Conservation (phyloP, 345 rosid genomes). For the Angophora floribunda region DNA sequence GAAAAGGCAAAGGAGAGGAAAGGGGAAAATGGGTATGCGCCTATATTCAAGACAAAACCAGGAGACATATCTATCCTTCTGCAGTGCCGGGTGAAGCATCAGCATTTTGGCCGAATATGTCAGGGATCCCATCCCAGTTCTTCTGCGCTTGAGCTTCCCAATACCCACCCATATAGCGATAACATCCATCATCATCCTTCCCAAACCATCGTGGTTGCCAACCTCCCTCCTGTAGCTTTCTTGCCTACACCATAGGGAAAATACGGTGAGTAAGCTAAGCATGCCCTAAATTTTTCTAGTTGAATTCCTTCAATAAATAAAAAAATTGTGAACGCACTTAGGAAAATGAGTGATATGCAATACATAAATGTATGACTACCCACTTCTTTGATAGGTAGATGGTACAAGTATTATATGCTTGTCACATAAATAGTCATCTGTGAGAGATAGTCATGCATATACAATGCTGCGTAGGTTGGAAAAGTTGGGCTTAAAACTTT, state of each 20-base stretch:
- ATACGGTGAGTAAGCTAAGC: not conserved
- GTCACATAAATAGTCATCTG: not conserved
- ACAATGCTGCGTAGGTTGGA: not conserved
- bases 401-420: not conserved
- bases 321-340: not conserved
- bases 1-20: not conserved
- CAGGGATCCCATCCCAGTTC: conserved; percentile 59
- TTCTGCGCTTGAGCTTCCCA: conserved; percentile 85
- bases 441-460: not conserved
- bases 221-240: conserved; percentile 94
- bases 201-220: conserved; percentile 97
- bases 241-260: conserved; percentile 46
- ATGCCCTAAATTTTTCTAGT: not conserved
- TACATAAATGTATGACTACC: not conserved
- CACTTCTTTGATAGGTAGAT: not conserved
- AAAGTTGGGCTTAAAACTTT: not conserved
- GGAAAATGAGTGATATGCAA: not conserved
- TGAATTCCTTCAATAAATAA: not conserved
- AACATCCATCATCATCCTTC: conserved; percentile 83
- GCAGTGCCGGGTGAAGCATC: conserved; percentile 15
- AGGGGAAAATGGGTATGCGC: not conserved
- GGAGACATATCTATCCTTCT: conserved; percentile 12
- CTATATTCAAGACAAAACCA: not conserved
- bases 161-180: conserved; percentile 72
- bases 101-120: conserved; percentile 65